A percentile compares a stretch with the other conserved stretches of the same genome.
These are phyloP conservation scores for Rickenella mellea DNA, from an alignment of 768 basidiomycete species.

Conservation along the genomic window DNA sequence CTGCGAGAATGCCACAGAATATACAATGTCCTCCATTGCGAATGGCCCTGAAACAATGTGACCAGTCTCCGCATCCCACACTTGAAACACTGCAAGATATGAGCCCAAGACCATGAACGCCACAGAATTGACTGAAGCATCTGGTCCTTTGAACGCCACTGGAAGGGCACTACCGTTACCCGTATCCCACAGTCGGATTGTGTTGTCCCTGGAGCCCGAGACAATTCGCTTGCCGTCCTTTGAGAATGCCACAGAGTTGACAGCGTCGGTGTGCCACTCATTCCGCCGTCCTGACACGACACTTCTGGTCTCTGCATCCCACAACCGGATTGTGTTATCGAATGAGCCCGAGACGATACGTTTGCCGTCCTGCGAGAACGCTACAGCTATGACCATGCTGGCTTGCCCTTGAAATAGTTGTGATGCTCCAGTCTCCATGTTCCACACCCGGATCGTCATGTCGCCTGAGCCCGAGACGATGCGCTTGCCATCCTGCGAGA, in stretches of 20 bases:
- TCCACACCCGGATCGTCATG: conserved; percentile 84
- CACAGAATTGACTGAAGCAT: conserved; percentile 8
- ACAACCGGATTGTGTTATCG: conserved; percentile 18
- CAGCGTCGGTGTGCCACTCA: neutral
- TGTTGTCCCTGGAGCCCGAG: conserved; percentile 4
- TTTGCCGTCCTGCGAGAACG: conserved; percentile 20
- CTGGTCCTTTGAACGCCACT: conserved; percentile 9
- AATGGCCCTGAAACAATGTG: conserved; percentile 2
- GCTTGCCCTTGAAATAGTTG: conserved; percentile 10
- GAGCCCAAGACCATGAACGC: conserved; percentile 21
- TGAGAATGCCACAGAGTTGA: neutral
- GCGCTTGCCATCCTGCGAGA: conserved; percentile 6
- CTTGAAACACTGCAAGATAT: conserved; percentile 14
- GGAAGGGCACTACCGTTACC: neutral
- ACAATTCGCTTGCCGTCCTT: conserved; percentile 8
- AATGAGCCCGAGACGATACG: conserved; percentile 17
- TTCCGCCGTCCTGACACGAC: no score
- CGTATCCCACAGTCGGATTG: conserved; percentile 8
- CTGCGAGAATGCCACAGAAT: conserved; percentile 17
- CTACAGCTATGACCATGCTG: conserved; percentile 9
- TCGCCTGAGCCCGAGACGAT: conserved; percentile 6
- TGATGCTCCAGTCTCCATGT: conserved; percentile 31
- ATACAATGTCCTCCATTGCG: conserved; percentile 10
- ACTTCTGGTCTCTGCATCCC: conserved; percentile 10
- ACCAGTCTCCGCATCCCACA: conserved; percentile 20